Percentiles rank a stretch among this genome's conserved stretches.
Conservation (phyloP, 2,329 filamentous ascomycete genomes). For the Colletotrichum cereale region DNA sequence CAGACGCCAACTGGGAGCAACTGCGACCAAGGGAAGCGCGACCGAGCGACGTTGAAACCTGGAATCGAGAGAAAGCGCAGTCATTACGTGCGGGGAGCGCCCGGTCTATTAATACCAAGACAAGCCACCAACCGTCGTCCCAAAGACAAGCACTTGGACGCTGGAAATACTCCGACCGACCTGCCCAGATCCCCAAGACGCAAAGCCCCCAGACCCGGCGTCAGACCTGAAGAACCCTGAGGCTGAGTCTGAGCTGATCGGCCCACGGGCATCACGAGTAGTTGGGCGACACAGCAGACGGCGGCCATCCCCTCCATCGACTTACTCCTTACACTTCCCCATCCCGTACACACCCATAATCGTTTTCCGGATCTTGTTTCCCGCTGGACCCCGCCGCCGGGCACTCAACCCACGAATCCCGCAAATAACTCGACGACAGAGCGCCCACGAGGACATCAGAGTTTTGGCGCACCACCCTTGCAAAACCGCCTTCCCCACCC, state of each 20-base stretch:
- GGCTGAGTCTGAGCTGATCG: constrained; percentile 8
- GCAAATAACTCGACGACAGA: neutral
- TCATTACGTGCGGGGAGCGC: neutral
- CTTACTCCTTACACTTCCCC: constrained; percentile 2
- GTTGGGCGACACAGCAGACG: constrained; percentile 9
- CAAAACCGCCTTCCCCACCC: constrained; percentile 7
- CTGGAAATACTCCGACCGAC: constrained; percentile 5
- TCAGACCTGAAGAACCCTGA: constrained; percentile 7
- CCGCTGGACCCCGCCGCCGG: neutral
- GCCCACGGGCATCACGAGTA: constrained; percentile 25
- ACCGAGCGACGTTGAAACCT: constrained; percentile 1
- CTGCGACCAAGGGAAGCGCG: constrained; percentile 8
- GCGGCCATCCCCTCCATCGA: neutral
- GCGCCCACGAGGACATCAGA: constrained; percentile 32
- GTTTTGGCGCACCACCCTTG: constrained; percentile 33
- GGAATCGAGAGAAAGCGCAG: neutral
- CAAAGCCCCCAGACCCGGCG: neutral
- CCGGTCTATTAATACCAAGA: constrained; percentile 11
- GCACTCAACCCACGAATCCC: constrained; percentile 27
- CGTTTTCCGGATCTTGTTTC: constrained; percentile 3
- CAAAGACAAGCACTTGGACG: constrained; percentile 12
- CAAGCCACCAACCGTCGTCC: constrained; percentile 15
- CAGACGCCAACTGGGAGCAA: constrained; percentile 17
- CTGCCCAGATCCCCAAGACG: neutral
- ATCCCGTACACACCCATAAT: constrained; percentile 22